Conservation (phyloP, 768 basidiomycete genomes). For the Collybia sordida region DNA sequence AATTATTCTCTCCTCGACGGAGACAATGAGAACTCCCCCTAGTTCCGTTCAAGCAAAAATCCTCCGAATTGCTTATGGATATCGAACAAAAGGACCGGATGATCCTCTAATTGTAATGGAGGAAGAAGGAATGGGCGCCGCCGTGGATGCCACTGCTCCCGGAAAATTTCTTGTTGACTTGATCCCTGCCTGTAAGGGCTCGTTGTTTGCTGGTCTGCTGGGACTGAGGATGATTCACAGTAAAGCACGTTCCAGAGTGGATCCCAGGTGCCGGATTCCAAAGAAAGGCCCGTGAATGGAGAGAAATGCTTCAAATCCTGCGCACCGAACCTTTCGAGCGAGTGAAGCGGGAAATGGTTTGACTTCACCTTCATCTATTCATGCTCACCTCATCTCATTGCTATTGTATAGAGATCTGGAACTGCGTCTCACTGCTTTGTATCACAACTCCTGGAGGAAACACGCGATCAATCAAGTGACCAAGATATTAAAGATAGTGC, state of each 20-base stretch:
- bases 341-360: background rate
- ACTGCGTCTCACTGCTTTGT: no score
- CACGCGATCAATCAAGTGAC: no score
- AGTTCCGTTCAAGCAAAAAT: conserved; percentile 6
- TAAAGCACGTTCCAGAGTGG: conserved; percentile 9
- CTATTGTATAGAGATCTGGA: background rate
- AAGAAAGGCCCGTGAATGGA: background rate
- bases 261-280: conserved; percentile 7
- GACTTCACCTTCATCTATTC: background rate
- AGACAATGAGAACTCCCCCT: background rate
- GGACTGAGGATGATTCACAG: no score
- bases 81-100: conserved; percentile 17
- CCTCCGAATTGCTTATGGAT: conserved; percentile 26
- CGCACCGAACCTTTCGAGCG: background rate
- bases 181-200: conserved; percentile 21
- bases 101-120: conserved; percentile 22
- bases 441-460: no score
- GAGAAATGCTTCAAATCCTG: background rate
- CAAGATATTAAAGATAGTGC: no score
- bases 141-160: conserved; percentile 13
- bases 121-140: conserved; percentile 19
- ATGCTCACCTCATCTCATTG: background rate
- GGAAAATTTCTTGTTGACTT: conserved; percentile 24
- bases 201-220: no score
- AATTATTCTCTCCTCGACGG: no score